A percentile compares a stretch with the other conserved stretches of the same genome.
These are phyloP conservation scores for Globisporangium splendens DNA, from an alignment of 352 stramenopile genomes.

Conservation along the genomic window DNA sequence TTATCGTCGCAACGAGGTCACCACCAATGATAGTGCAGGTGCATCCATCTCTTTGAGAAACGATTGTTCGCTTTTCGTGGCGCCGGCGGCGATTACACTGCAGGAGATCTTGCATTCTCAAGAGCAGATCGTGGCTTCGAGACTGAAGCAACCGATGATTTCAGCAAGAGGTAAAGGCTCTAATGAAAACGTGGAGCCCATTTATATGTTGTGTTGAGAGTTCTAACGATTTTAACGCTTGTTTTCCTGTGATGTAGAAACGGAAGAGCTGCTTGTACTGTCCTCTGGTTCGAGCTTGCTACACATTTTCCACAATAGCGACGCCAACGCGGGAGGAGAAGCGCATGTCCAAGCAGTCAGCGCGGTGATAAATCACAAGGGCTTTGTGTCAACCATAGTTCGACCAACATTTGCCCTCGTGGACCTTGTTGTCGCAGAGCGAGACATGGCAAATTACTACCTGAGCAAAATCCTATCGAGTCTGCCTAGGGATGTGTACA, in stretches of 20 bases:
- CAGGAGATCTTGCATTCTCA: background rate
- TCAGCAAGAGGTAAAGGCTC: conserved; percentile 5
- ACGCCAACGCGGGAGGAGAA: background rate
- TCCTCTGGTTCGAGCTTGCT: conserved; percentile 38
- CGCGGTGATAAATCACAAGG: background rate
- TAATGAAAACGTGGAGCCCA: background rate
- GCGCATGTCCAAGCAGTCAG: background rate
- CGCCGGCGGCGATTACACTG: conserved; percentile 1
- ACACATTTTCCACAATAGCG: conserved; percentile 14
- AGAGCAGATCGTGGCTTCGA: background rate
- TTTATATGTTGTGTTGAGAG: background rate
- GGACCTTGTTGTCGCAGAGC: conserved; percentile 16
- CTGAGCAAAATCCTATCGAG: conserved; percentile 23
- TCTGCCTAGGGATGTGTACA: conserved; percentile 39
- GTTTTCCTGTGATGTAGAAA: background rate
- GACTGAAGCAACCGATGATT: background rate
- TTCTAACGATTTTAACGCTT: background rate
- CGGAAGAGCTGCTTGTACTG: conserved; percentile 34
- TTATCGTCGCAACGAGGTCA: background rate
- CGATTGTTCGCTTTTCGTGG: conserved; percentile 4
- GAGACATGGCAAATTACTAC: conserved; percentile 23
- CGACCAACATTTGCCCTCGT: conserved; percentile 35
- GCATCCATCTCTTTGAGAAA: background rate
- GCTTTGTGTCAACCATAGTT: conserved; percentile 16
- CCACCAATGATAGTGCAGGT: background rate